Conservation (phyloP, 2,329 filamentous ascomycete species). For the Tolypocladium sp. region DNA sequence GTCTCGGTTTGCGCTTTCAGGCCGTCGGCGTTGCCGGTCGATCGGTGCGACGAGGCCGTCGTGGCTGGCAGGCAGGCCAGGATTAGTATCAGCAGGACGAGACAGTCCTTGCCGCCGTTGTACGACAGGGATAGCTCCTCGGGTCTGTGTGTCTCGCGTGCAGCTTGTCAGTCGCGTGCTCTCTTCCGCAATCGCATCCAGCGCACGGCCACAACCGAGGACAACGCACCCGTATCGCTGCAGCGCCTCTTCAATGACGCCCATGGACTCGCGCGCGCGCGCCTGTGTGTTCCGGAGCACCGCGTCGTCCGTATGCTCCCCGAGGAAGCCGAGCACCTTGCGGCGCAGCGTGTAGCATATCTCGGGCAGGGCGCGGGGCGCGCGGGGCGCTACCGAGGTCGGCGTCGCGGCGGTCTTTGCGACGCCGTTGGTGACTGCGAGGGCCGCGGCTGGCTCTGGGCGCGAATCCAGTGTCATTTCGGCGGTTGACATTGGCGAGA, state of each 20-base stretch:
- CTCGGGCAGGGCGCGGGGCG: conserved; percentile 19
- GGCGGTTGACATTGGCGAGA: neutral
- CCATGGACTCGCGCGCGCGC: conserved; percentile 65
- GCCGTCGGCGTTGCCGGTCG: conserved; percentile 1
- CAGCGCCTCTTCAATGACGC: conserved; percentile 67
- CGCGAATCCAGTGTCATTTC: neutral
- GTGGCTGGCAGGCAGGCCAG: conserved; percentile 50
- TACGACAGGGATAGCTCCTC: conserved; percentile 83
- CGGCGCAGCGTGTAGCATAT: conserved; percentile 45
- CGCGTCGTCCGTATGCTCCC: conserved; percentile 43
- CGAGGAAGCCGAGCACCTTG: conserved; percentile 58
- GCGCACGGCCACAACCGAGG: neutral
- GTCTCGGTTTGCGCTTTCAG: neutral
- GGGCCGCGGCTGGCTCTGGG: neutral
- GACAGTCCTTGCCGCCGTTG: conserved; percentile 96
- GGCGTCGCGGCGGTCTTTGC: neutral
- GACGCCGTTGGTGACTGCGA: neutral
- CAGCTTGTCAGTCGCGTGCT: conserved; percentile 5
- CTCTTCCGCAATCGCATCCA: neutral
- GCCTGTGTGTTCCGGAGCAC: conserved; percentile 57
- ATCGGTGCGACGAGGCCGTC: conserved; percentile 11
- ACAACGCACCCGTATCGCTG: conserved; percentile 60
- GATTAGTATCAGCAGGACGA: conserved; percentile 82
- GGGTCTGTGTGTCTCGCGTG: conserved; percentile 38
- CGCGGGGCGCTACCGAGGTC: neutral